These are phyloP conservation scores for Apiospora sp. DNA, from an alignment of 2,329 filamentous ascomycete species.

Conservation along the genomic window DNA sequence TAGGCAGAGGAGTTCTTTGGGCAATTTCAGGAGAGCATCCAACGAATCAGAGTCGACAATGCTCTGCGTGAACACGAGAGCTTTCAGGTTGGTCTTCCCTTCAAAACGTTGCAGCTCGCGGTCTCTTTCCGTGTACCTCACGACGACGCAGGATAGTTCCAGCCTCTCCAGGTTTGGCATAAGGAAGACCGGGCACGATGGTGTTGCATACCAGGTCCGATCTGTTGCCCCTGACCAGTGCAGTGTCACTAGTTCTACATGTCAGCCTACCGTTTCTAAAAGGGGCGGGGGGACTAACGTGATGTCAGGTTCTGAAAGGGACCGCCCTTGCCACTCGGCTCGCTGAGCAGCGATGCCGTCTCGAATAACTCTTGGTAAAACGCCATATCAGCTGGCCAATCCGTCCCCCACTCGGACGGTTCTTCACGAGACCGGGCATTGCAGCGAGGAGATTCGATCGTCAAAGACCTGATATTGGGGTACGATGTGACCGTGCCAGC, in stretches of 20 bases:
- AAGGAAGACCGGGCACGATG: not conserved
- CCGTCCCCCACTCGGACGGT: too few species aligned
- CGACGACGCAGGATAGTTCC: not conserved
- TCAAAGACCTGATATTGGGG: not conserved
- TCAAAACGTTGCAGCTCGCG: not conserved
- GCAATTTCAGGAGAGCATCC: not conserved
- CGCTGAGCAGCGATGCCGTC: not conserved
- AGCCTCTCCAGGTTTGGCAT: not conserved
- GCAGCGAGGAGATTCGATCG: not conserved
- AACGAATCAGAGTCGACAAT: not conserved
- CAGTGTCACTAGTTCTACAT: not conserved
- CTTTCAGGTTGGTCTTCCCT: not conserved
- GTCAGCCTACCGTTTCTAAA: not conserved
- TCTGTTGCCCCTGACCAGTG: constrained; percentile 2
- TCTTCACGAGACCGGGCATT: not conserved
- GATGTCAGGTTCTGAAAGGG: not conserved
- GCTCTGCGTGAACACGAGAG: not conserved
- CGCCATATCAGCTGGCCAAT: not conserved
- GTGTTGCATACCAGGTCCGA: not conserved
- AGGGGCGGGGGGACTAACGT: not conserved
- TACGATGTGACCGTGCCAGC: not conserved
- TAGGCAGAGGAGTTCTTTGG: not conserved
- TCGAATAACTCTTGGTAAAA: not conserved
- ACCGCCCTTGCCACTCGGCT: not conserved
- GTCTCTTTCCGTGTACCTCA: not conserved